Base-by-base conservation (phyloP, 2,329 filamentous ascomycete genomes). In the Pezicula rhizophila region DNA sequence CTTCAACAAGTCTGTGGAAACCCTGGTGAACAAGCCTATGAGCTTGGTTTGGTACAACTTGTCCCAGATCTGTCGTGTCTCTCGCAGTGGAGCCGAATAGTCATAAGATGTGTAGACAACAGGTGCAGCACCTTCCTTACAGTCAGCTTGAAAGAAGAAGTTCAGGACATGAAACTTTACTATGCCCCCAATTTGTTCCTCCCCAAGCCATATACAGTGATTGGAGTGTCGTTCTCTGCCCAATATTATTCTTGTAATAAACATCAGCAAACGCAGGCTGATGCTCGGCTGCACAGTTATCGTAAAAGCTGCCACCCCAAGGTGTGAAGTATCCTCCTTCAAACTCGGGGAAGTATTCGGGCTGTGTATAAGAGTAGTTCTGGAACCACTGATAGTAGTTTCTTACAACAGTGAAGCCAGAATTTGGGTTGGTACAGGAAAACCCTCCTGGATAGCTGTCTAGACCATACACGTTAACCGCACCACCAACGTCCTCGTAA, bases 381-480 rank as follows among this genome's bases (percentile, higher is more conserved):
- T 71, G 67, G 53, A 80, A 80, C 74, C 76, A 79, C 52, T 79
- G 70, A 51, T 75, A 74, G 55, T 80, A 81, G 5, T 69, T 77
- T 23, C 75, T 69, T 2, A 76, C 68, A 1, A 78, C 60, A 25
- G 65, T 72, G 56, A 77, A 79, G 1, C 74, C 76, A 6, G 66
- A 63, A 40, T 73, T 62, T 1, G 66, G 66, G 46, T 78, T 75
- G 1, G 70, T 75, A 57, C 76, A 79, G 7, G 71, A 73, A 8
- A 74, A 54, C 0, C 75, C 71, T 23, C 70, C 71, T 0, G 72
- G 70, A 48, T 75, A 76, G 35, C 61, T 67, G 52, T 75, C 73
- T 1, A 76, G 54, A 1, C 71, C 73, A 43, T 76, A 76, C 7
- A 76, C 55, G 51, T 79, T 69, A 18, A 79, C 73, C 4, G 74